Evolutionary conservation across 1,284 basidiomycete genomes (phyloP).

Genomic region (Ganoderma resinaceum): DNA sequence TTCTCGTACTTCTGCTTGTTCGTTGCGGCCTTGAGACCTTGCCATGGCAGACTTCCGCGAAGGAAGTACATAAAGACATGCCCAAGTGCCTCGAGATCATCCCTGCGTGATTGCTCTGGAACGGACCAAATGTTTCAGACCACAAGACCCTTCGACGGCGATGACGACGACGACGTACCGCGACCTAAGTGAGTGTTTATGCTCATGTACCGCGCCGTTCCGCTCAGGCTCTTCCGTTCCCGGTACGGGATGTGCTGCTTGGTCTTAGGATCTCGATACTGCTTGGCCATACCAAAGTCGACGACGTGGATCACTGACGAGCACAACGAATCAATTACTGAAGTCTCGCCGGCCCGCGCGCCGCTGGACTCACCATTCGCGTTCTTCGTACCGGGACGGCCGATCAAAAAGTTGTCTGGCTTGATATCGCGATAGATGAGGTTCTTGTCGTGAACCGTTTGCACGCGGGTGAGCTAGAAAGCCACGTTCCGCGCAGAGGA

Average conservation of each 20-base stretch:
- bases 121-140: conserved; percentile 13
- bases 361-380: conserved; percentile 65
- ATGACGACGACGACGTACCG: conserved; percentile 55
- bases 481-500: not conserved
- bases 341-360: not conserved
- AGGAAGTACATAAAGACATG: conserved; percentile 99
- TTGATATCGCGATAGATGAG: conserved; percentile 98
- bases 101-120: conserved; percentile 91
- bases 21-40: conserved; percentile 95
- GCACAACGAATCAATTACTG: conserved; percentile 1
- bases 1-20: conserved; percentile 99
- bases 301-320: conserved; percentile 64
- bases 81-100: conserved; percentile 94
- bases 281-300: conserved; percentile 98
- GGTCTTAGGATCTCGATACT: conserved; percentile 96
- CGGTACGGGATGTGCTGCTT: conserved; percentile 98
- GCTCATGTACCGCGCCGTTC: conserved; percentile 96
- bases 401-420: conserved; percentile 96
- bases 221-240: conserved; percentile 91
- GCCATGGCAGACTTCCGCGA: conserved; percentile 93
- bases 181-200: conserved; percentile 97
- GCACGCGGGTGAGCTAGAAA: conserved; percentile 82
- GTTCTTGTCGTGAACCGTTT: conserved; percentile 97
- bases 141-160: not conserved
- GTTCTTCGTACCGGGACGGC: conserved; percentile 87